A percentile compares a stretch with the other conserved stretches of the same genome.
These are phyloP conservation scores for Melampsora occidentalis DNA, from an alignment of 1,284 basidiomycete genomes.

Conservation along the genomic window DNA sequence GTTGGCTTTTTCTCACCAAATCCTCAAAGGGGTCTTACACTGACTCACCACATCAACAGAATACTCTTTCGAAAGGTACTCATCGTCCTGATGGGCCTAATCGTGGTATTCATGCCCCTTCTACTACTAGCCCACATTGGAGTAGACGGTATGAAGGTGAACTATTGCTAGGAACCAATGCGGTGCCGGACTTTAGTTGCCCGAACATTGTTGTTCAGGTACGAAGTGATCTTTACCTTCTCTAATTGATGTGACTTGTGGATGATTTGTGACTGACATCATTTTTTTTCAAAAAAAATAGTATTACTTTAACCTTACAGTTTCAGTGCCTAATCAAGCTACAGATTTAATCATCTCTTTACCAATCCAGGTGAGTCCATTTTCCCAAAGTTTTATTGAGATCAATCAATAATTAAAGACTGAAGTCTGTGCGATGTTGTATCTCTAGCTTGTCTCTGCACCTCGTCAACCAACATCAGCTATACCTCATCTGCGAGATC, in stretches of 20 bases:
- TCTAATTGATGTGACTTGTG: too few species aligned
- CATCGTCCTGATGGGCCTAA: constrained; percentile 1
- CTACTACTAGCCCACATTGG: not conserved
- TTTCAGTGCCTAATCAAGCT: constrained; percentile 12
- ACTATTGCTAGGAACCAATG: not conserved
- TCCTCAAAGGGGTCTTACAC: not conserved
- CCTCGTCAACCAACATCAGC: not conserved
- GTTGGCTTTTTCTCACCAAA: not conserved
- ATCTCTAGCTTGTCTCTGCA: not conserved
- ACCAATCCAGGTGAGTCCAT: not conserved
- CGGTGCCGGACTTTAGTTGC: constrained; percentile 5
- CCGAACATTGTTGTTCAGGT: constrained; percentile 22
- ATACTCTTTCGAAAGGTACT: not conserved
- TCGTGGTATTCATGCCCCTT: not conserved
- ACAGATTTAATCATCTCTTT: constrained; percentile 6
- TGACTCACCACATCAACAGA: not conserved
- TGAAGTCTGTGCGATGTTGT: too few species aligned
- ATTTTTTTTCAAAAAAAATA: not conserved
- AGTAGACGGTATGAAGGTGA: constrained; percentile 14
- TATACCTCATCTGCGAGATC: not conserved
- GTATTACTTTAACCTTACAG: constrained; percentile 25
- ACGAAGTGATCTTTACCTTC: not conserved
- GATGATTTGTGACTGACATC: not conserved
- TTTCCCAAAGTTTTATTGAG: not conserved
- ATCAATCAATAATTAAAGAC: not conserved